Evolutionary conservation across 1,284 basidiomycete genomes (phyloP), one percentile per base, ranked within the genome.

Genomic region (Neotropicomus parvogracilis): DNA sequence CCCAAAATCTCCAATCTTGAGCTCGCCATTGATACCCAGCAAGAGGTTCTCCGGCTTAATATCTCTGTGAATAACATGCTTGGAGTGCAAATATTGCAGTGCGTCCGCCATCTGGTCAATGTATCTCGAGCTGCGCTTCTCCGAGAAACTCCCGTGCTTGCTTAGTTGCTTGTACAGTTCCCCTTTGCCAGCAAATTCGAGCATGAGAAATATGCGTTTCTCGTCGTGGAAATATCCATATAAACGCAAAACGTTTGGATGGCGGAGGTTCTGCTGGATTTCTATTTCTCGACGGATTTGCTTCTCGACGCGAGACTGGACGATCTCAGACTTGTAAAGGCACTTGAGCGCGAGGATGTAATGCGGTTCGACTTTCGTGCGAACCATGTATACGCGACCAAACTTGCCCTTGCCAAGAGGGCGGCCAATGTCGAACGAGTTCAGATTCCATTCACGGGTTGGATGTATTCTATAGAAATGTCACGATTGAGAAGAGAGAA

Each of bases 91-190:
- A 66, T 99, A 99, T 9, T 75, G 75, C 37, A 99, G 74, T 2
- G 95, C 97, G 65, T 99, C 97, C 13, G 95, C 90, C 94, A 99
- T 98, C 69, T 99, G 97, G 58, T 93, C 90, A 58, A 97, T 89
- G 70, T 99, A 99, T 64, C 91, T 70, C 28, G 89, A 81, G 55
- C 86, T 88, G 13, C 91, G 76, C 63, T 85, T 85, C 74, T 98
- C 95, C 29, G 88, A 85, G 72, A 97, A 98, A 51, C 78, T 78
- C 21, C 91, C 86, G 51, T 80, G 73, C 69, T 93, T 95, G 63
- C 81, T 85, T 50, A 99, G 80, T 62, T 97, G 90, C 69, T 92
- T 97, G 77, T 99, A 99, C 40, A 98, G 76, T 69, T 98, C 95
- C 31, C 95, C 95, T 59, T 93, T 89, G 33, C 88, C 93, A 0